A percentile compares a stretch with the other conserved stretches of the same genome.
Evolutionary conservation across 176 grass and related monocot species (phyloP).

Genomic region (Oropetium thomaeum): DNA sequence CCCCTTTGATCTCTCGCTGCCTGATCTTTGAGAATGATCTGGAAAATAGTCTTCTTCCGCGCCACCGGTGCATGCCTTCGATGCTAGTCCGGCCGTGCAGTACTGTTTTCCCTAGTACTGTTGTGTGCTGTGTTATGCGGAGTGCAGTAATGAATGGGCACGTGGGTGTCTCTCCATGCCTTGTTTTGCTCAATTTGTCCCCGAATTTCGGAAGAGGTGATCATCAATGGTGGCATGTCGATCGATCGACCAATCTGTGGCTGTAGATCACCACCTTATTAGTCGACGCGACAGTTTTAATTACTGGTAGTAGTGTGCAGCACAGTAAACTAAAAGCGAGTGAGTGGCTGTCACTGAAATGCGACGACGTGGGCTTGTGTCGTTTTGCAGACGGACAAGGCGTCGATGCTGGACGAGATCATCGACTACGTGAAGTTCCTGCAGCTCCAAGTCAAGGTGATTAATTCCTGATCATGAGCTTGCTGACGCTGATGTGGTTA

Average conservation of each 20-base stretch:
- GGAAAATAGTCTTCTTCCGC: background rate
- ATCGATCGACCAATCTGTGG: no score
- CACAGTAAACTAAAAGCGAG: background rate
- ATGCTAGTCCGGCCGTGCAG: background rate
- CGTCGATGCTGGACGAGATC: constrained; percentile 97
- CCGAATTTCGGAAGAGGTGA: background rate
- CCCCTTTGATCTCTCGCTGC: background rate
- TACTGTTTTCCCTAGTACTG: no score
- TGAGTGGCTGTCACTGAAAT: background rate
- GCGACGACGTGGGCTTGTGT: background rate
- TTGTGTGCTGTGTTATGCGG: no score
- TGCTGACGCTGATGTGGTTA: background rate
- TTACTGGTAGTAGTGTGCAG: background rate
- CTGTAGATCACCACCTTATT: no score
- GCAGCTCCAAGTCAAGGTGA: constrained; percentile 69
- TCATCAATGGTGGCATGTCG: constrained; percentile 2
- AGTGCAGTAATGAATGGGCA: constrained; percentile 7
- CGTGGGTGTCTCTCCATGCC: background rate
- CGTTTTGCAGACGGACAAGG: constrained; percentile 77
- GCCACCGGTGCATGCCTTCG: background rate
- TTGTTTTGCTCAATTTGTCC: background rate
- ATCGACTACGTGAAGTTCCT: constrained; percentile 89
- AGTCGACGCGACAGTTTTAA: no score
- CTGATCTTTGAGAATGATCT: background rate
- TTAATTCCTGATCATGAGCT: background rate